Evolutionary conservation across 2,329 filamentous ascomycete genomes (phyloP), one percentile per base, ranked within the genome.

Genomic region (Exophiala aquamarina): DNA sequence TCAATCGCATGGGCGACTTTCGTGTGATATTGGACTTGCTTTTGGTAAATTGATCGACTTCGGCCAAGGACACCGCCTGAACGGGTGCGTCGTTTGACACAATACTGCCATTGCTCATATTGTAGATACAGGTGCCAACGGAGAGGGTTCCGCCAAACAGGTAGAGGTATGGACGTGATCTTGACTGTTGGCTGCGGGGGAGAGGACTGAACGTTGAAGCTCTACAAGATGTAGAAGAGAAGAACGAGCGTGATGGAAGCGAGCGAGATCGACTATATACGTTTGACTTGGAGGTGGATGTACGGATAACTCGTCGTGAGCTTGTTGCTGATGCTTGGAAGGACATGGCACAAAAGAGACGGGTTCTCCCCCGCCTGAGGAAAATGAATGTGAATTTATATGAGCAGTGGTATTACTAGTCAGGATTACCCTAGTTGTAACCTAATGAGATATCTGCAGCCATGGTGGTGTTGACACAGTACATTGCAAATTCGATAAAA

Each of bases 1-100:
- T 89, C 48, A 98, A 78, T 45, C 93, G 90, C 92, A 98, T 97
- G 2, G 93, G 91, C 11, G 92, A 96, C 60, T 83, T 76, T 47
- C 84, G 78, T 38, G 77, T 85, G 40, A 97, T 78, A 55, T 83
- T 82, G 47, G 82, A 79, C 66, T 93, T 87, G 53, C 86, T 84
- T 70, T 93, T 95, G 58, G 82, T 79, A 53, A 89, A 77, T 55
- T 81, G 83, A 68, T 97, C 93, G 61, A 88, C 83, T 64, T 95
- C 88, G 60, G 89, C 90, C 58, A 96, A 87, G 32, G 86, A 80
- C 60, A 47, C 58, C 10, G 46, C 28, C 23, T 57, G 54, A 9
- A 55, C 23, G 41, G 54, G 50, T 66, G 53, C 53, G 41, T 55
- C 53, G 34, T 54, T 54, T 10, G 53, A 40, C 9, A 38, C 44